These are phyloP conservation scores for Grammothele lineata DNA, from an alignment of 768 basidiomycete genomes.

Conservation along the genomic window DNA sequence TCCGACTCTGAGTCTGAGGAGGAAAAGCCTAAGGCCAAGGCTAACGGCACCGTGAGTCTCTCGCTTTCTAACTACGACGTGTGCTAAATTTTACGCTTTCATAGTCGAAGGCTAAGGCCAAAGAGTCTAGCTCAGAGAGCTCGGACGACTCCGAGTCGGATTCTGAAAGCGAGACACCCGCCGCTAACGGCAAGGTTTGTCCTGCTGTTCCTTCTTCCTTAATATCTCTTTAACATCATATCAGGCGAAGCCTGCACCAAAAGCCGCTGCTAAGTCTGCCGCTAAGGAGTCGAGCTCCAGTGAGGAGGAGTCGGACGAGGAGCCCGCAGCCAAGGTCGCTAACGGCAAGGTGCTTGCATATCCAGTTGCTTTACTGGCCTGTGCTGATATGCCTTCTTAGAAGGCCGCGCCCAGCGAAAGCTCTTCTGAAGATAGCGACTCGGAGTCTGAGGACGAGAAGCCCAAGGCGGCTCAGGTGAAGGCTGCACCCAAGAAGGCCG, in stretches of 20 bases:
- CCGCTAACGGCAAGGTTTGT: constrained; percentile 20
- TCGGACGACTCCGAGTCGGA: constrained; percentile 8
- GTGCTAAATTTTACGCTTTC: background rate
- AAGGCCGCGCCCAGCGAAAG: background rate
- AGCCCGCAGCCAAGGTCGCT: constrained; percentile 43
- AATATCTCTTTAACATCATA: background rate
- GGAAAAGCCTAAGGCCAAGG: constrained; percentile 26
- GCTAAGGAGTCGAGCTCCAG: constrained; percentile 15
- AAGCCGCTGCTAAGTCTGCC: constrained; percentile 3
- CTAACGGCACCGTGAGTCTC: constrained; percentile 31
- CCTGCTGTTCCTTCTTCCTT: background rate
- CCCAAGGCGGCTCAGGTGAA: constrained; percentile 35
- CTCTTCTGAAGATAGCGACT: constrained; percentile 16
- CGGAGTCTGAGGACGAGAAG: constrained; percentile 34
- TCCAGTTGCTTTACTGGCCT: too few relatives aligned
- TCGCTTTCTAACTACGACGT: background rate
- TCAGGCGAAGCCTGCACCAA: constrained; percentile 13
- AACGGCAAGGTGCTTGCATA: constrained; percentile 20
- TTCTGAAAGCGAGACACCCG: constrained; percentile 17
- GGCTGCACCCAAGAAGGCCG: constrained; percentile 19
- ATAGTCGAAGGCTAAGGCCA: constrained; percentile 5
- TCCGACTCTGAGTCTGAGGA: constrained; percentile 34
- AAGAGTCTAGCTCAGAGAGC: constrained; percentile 4
- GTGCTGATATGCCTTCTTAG: too few relatives aligned
- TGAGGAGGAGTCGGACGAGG: constrained; percentile 39